A percentile compares a stretch with the other conserved stretches of the same genome.
phyloP scores from a whole-genome alignment of 371 early-diverging fungal genomes.

The Mucor lusitanicus region DNA sequence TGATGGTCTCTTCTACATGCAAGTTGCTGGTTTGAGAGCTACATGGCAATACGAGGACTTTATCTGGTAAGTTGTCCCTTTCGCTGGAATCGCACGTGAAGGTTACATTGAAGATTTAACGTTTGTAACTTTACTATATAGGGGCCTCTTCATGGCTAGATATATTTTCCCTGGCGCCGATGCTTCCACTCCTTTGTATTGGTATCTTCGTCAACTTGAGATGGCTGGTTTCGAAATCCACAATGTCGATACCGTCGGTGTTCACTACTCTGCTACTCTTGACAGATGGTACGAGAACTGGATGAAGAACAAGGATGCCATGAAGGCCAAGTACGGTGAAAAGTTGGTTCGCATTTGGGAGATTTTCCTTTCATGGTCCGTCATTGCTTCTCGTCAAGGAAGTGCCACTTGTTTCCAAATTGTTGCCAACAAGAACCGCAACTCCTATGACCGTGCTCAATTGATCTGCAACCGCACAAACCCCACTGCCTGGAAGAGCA shows the following conservation, averaged over 20 bases:
- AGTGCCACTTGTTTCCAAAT: constrained; percentile 96
- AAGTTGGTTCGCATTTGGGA: constrained; percentile 86
- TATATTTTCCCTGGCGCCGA: constrained; percentile 99
- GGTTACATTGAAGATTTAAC: not conserved
- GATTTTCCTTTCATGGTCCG: constrained; percentile 96
- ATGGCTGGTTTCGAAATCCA: constrained; percentile 91
- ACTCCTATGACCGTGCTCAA: constrained; percentile 83
- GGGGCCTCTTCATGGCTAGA: constrained; percentile 96
- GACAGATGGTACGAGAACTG: constrained; percentile 97
- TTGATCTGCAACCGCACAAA: constrained; percentile 58
- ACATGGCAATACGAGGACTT: constrained; percentile 91
- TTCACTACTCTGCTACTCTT: constrained; percentile 96
- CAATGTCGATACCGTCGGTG: constrained; percentile 89
- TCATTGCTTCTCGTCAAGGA: constrained; percentile 93
- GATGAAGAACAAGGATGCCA: constrained; percentile 87
- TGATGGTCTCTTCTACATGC: constrained; percentile 96
- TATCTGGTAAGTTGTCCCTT: constrained; percentile 55
- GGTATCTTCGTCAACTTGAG: constrained; percentile 91
- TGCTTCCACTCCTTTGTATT: constrained; percentile 94
- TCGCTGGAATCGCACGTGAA: not conserved
- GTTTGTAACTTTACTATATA: constrained; percentile 35
- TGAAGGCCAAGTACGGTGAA: constrained; percentile 85
- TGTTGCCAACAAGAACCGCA: constrained; percentile 94
- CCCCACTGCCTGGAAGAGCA: constrained; percentile 38
- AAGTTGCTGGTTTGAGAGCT: constrained; percentile 94